These are phyloP conservation scores for Solanum aculeatissimum DNA, from an alignment of 305 asterid genomes.

Conservation along the genomic window DNA sequence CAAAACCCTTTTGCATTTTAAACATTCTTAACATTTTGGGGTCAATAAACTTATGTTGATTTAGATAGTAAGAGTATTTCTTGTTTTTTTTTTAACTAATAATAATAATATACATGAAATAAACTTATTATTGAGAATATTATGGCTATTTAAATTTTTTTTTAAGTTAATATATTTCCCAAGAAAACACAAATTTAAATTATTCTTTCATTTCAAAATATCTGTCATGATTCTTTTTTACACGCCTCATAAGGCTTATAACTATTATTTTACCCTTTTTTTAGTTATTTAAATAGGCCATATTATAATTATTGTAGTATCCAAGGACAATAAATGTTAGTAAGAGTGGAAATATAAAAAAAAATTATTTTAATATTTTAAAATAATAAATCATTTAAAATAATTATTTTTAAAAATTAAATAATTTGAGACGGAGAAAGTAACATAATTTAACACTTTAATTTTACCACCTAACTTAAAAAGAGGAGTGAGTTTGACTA, in stretches of 20 bases:
- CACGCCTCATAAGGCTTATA: too few relatives aligned
- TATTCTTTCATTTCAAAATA: too few relatives aligned
- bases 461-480: not conserved
- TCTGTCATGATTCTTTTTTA: too few relatives aligned
- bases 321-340: not conserved
- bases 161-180: too few relatives aligned
- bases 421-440: too few relatives aligned
- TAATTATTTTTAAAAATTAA: not conserved
- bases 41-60: not conserved
- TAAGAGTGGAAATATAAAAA: not conserved
- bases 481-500: not conserved
- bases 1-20: too few relatives aligned
- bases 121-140: not conserved
- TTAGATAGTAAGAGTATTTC: not conserved
- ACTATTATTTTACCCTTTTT: not conserved
- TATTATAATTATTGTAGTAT: not conserved
- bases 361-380: not conserved
- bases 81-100: too few relatives aligned
- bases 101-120: too few relatives aligned
- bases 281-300: not conserved
- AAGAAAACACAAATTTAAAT: too few relatives aligned
- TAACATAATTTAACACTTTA: not conserved
- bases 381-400: not conserved
- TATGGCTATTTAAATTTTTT: not conserved
- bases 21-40: not conserved